Conservation (phyloP, 2,329 filamentous ascomycete species). For the Colletotrichum camelliae region DNA sequence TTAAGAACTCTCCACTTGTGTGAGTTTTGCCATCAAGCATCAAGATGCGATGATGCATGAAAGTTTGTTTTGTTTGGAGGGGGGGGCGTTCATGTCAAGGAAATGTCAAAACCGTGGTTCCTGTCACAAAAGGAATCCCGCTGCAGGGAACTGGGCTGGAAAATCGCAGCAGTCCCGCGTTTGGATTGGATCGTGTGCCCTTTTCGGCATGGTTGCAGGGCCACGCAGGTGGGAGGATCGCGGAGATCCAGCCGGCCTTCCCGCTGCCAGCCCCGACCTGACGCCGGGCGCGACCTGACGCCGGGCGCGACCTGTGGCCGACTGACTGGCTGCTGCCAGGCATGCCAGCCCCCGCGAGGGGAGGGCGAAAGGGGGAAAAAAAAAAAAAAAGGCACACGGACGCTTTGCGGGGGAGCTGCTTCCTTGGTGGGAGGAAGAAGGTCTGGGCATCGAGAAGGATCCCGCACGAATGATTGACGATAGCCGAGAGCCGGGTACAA, state of each 20-base stretch:
- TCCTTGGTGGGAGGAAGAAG: neutral
- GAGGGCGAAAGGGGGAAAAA: no score
- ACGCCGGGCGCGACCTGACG: neutral
- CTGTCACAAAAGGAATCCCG: neutral
- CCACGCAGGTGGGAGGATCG: neutral
- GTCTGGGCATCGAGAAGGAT: neutral
- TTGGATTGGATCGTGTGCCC: neutral
- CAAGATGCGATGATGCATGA: neutral
- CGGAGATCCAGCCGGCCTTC: conserved; percentile 11
- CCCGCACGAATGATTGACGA: neutral
- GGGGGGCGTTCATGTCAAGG: neutral
- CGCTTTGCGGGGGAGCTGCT: neutral
- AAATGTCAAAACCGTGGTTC: neutral
- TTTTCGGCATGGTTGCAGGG: neutral
- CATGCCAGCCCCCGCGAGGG: neutral
- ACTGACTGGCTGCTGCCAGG: neutral
- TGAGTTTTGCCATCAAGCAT: neutral
- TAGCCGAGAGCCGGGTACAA: neutral
- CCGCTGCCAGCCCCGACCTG: neutral
- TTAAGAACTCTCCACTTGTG: neutral
- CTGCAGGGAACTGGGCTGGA: neutral
- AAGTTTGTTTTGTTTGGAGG: neutral
- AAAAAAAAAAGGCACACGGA: neutral
- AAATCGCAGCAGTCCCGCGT: neutral
- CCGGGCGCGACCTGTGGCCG: neutral